These are phyloP conservation scores for Trichoderma atrobrunneum DNA, from an alignment of 2,329 filamentous ascomycete species.

Conservation along the genomic window DNA sequence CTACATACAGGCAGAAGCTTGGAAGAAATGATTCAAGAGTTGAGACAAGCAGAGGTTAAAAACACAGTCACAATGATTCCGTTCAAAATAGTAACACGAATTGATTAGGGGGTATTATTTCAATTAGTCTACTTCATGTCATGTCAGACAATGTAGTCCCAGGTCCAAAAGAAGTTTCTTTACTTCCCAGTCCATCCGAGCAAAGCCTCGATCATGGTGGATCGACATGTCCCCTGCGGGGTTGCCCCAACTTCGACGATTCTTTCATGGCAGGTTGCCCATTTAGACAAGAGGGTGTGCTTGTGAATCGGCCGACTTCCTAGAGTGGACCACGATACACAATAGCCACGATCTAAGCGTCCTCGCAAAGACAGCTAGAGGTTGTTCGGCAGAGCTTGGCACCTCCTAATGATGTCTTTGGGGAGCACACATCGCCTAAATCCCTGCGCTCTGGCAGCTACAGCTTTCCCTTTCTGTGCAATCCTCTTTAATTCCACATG, in stretches of 20 bases:
- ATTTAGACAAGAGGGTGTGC: neutral
- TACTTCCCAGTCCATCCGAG: neutral
- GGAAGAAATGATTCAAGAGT: neutral
- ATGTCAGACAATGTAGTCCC: neutral
- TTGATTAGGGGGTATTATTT: neutral
- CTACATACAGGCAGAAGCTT: neutral
- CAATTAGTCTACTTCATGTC: neutral
- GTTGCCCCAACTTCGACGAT: neutral
- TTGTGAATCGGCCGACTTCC: neutral
- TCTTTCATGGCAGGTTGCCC: neutral
- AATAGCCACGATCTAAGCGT: neutral
- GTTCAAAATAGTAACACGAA: neutral
- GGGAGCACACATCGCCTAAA: neutral
- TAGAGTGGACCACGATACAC: neutral
- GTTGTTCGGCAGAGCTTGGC: neutral
- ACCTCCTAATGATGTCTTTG: neutral
- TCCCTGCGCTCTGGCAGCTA: neutral
- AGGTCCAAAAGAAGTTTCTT: neutral
- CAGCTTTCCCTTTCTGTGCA: neutral
- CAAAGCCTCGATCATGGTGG: neutral
- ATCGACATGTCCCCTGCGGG: constrained; percentile 3
- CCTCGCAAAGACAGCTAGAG: neutral
- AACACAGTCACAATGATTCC: neutral
- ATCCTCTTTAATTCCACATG: neutral
- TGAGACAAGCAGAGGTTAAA: constrained; percentile 2